These are phyloP conservation scores for Crithidia fasciculata DNA, from an alignment of 208 protist genomes.

Conservation along the genomic window DNA sequence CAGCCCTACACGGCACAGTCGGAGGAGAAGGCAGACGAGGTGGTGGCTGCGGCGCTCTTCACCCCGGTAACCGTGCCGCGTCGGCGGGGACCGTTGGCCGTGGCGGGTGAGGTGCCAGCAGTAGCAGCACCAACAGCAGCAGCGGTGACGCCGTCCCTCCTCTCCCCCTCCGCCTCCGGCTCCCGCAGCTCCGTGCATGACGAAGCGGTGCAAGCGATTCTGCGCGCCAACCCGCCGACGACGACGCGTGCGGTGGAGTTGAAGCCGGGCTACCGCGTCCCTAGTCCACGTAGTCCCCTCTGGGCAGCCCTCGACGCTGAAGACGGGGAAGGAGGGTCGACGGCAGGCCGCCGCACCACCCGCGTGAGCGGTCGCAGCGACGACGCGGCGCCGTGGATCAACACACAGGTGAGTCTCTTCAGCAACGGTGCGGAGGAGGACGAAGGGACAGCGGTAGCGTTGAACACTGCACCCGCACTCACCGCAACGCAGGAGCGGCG, in stretches of 20 bases:
- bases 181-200: constrained; percentile 35
- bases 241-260: constrained; percentile 51
- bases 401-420: constrained; percentile 36
- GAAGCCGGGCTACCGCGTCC: constrained; percentile 46
- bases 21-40: background rate
- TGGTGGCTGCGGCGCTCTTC: constrained; percentile 18
- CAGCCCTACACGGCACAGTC: constrained; percentile 14
- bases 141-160: background rate
- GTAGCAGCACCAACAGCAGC: background rate
- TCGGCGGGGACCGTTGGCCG: constrained; percentile 7
- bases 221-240: constrained; percentile 57
- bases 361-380: background rate
- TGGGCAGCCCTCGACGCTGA: constrained; percentile 50
- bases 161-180: constrained; percentile 12
- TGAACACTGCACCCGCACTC: background rate
- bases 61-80: constrained; percentile 32
- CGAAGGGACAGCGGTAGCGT: background rate
- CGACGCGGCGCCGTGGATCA: constrained; percentile 8
- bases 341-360: background rate
- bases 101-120: background rate
- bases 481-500: constrained; percentile 21
- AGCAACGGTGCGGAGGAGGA: constrained; percentile 22
- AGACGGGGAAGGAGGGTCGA: background rate
- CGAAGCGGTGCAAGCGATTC: constrained; percentile 41
- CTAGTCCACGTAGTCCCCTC: constrained; percentile 68